Conservation (phyloP, 768 basidiomycete species). For the Kwoniella botswanensis region DNA sequence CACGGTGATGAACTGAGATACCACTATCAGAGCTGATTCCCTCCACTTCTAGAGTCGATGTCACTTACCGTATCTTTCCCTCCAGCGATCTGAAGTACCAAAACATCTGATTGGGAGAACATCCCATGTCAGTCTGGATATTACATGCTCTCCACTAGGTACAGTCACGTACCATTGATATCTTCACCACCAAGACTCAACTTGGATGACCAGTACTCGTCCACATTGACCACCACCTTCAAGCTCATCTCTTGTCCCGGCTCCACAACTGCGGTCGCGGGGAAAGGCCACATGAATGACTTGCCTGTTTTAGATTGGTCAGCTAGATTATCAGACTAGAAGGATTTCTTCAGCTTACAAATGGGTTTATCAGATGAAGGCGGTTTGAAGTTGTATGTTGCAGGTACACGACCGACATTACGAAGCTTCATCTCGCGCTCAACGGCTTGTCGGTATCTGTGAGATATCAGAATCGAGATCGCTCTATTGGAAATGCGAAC, state of each 20-base stretch:
- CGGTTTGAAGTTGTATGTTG: slow-evolving; percentile 39
- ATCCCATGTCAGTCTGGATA: not conserved
- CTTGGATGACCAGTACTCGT: slow-evolving; percentile 27
- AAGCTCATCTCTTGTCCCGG: slow-evolving; percentile 33
- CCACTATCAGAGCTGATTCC: not conserved
- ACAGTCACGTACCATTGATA: slow-evolving; percentile 37
- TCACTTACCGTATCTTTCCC: slow-evolving; percentile 47
- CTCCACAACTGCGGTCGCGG: slow-evolving; percentile 30
- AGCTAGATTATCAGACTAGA: not conserved
- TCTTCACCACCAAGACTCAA: slow-evolving; percentile 41
- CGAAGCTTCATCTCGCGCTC: slow-evolving; percentile 27
- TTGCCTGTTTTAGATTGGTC: slow-evolving; percentile 33
- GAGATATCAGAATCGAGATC: not conserved
- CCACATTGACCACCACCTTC: slow-evolving; percentile 32
- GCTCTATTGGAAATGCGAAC: no score
- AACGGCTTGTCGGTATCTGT: slow-evolving; percentile 32
- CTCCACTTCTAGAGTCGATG: no score
- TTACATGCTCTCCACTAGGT: no score
- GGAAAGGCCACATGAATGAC: slow-evolving; percentile 40
- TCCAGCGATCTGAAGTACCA: slow-evolving; percentile 40
- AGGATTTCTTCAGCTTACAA: slow-evolving; percentile 26
- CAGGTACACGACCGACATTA: slow-evolving; percentile 44
- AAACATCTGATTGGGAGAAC: slow-evolving; percentile 31
- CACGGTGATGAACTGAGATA: slow-evolving; percentile 42
- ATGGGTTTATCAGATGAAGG: slow-evolving; percentile 39